Evolutionary conservation across 1,284 basidiomycete species (phyloP), one percentile per base, ranked within the genome.

Genomic region (Heterobasidion occidentale): DNA sequence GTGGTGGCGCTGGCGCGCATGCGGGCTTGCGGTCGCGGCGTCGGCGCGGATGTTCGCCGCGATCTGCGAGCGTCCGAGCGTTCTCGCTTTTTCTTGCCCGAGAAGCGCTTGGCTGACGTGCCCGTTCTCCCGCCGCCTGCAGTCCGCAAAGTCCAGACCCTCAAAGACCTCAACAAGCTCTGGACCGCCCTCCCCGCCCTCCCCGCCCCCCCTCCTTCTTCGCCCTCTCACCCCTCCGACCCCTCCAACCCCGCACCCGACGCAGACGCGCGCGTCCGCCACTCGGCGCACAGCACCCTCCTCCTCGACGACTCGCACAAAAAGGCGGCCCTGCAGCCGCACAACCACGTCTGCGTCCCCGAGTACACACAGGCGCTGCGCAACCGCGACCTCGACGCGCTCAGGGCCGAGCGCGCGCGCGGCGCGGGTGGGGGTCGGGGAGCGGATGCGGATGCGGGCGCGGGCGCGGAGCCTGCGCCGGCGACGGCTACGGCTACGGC

Each of bases 241-340:
- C 34, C 47, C 60, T 33, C 50, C 57, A n/a, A n/a, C n/a, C n/a
- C n/a, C n/a, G n/a, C n/a, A n/a, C n/a, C n/a, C n/a, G 42, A 51
- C 36, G n/a, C 53, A 27, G 3, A 3, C 11, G 34, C 36, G 17
- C 47, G 38, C 42, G n/a, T 48, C 42, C 60, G 44, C 1, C 86
- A 90, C 63, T 86, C 83, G 0, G 80, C 85, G 0, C 64, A 71
- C 15, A 87, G 88, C 2, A 93, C 92, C 0, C 69, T 94, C 17
- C 77, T 94, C 15, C 75, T 94, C 14, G 92, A 94, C 65, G 92
- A 94, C 66, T 91, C 90, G 2, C 79, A 81, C 7, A 74, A 76
- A 47, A 94, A 94, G 67, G 91, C 90, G 0, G 76, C 74, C 17
- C 71, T 90, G 35, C 92, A 94, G 64, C 92, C 91, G 0, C 88